Percentiles rank a stretch among this genome's conserved stretches.
Conservation (phyloP, 768 basidiomycete genomes). For the Tulasnella sp. region DNA sequence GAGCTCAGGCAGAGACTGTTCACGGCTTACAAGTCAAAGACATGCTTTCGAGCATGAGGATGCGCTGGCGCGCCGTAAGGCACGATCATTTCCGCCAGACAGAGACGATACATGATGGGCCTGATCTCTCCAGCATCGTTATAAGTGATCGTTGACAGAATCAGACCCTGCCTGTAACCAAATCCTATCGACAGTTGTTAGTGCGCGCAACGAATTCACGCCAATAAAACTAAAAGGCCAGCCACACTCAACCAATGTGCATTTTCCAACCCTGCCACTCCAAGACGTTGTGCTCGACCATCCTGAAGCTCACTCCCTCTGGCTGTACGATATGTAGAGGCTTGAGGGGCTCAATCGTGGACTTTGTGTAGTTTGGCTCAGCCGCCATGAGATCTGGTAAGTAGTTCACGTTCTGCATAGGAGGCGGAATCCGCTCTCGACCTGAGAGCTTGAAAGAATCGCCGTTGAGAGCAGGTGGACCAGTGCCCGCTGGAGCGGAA, state of each 20-base stretch:
- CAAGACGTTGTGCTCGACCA: conserved; percentile 54
- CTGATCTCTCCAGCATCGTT: conserved; percentile 75
- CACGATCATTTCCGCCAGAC: conserved; percentile 85
- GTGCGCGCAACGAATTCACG: too few species aligned
- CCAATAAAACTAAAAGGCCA: too few species aligned
- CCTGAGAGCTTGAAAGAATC: conserved; percentile 42
- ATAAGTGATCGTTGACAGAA: conserved; percentile 75
- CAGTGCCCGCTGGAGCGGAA: conserved; percentile 28
- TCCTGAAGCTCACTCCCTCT: conserved; percentile 82
- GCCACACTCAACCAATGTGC: conserved; percentile 79
- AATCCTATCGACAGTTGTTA: conserved; percentile 38
- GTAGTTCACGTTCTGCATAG: conserved; percentile 57
- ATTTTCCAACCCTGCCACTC: conserved; percentile 98
- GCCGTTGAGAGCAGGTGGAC: conserved; percentile 33
- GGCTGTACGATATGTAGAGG: conserved; percentile 79
- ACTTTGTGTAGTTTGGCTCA: conserved; percentile 38
- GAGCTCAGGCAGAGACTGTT: background rate
- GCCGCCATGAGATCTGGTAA: conserved; percentile 68
- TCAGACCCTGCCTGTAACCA: conserved; percentile 69
- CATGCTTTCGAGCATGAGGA: conserved; percentile 70
- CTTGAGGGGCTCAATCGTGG: conserved; percentile 53
- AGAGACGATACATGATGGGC: conserved; percentile 79
- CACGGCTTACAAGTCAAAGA: conserved; percentile 18
- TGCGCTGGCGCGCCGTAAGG: conserved; percentile 78
- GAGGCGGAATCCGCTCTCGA: conserved; percentile 68